Evolutionary conservation across 306 rosid species (phyloP).

Genomic region (Abrus precatorius): DNA sequence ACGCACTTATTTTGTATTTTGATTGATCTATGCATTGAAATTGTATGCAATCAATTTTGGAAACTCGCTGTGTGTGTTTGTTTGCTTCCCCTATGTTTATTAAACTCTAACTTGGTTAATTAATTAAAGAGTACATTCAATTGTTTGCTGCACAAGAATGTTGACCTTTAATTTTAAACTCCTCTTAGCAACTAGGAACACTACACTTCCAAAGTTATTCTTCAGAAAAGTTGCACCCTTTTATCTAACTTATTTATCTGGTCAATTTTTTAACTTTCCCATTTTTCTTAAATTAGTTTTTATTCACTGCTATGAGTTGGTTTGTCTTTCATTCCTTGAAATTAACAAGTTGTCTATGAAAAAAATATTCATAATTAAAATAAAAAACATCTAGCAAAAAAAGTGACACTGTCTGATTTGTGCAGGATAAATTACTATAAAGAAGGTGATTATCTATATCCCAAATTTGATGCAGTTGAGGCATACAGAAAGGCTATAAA

Average conservation of each 20-base stretch:
- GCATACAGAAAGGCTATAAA: slow-evolving; percentile 80
- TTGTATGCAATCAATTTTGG: slow-evolving; percentile 6
- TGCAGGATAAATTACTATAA: slow-evolving; percentile 87
- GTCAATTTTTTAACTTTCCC: neutral
- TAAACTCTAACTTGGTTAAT: slow-evolving; percentile 36
- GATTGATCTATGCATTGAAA: slow-evolving; percentile 40
- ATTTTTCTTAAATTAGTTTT: slow-evolving; percentile 8
- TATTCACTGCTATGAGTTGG: slow-evolving; percentile 21
- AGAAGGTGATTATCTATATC: slow-evolving; percentile 85
- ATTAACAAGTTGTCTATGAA: slow-evolving; percentile 11
- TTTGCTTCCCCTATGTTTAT: slow-evolving; percentile 34
- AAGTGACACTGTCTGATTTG: slow-evolving; percentile 40
- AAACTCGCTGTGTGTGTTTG: slow-evolving; percentile 16
- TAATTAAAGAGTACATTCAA: slow-evolving; percentile 2
- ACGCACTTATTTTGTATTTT: slow-evolving; percentile 45
- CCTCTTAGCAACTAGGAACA: neutral
- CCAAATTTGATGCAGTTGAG: slow-evolving; percentile 80
- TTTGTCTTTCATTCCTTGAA: slow-evolving; percentile 27
- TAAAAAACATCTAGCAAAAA: slow-evolving; percentile 13
- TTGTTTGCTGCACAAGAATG: slow-evolving; percentile 28
- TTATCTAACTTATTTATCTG: neutral
- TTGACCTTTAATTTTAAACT: neutral
- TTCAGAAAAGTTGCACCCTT: slow-evolving; percentile 2
- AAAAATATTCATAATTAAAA: neutral
- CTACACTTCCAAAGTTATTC: neutral